Evolutionary conservation across 108 stramenopile genomes (phyloP), one percentile per base, ranked within the genome.

Genomic region (Stephanodiscus minutulus): DNA sequence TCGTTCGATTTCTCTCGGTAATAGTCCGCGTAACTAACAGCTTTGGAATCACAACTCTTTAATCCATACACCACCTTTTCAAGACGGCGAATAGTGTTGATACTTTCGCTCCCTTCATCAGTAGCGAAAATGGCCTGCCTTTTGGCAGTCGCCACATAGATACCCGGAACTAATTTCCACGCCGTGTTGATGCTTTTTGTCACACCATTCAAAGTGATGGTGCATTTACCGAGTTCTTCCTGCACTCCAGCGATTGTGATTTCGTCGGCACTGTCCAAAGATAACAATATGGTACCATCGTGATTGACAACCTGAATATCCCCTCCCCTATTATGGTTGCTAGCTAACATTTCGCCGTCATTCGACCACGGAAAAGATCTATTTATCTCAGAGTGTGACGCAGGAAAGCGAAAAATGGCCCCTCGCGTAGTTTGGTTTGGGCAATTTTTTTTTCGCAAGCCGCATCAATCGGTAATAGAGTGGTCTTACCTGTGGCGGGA

Each of bases 131-230:
- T 55, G 54, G 54, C 54, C 54, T 55, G 54, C 27, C 54, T 55
- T 55, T 55, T 55, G 24, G 54, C 54, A 55, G 54, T 55, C 54
- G 54, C 54, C 25, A 55, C 54, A 24, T 55, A 55, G 54, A 24
- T 55, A 28, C 54, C 54, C 54, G 54, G 54, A 55, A 55, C 54
- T 55, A 55, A 55, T 55, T 55, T 55, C 54, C 54, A 55, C 54
- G 54, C 20, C 22, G 20, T 55, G 54, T 55, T 55, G 22, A 55
- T 55, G 54, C 54, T 55, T 55, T 55, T 55, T 55, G 54, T 55
- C 54, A 55, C 54, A 55, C 54, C 54, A 55, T 55, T 55, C 3
- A 55, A 6, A 55, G 54, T 55, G 21, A 55, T 55, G 54, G 54
- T 55, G 54, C 54, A 55, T 55, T 55, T 55, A 25, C 54, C 54